phyloP scores from a whole-genome alignment of 148 eudicot genomes.

The Rhododendron henanense region DNA sequence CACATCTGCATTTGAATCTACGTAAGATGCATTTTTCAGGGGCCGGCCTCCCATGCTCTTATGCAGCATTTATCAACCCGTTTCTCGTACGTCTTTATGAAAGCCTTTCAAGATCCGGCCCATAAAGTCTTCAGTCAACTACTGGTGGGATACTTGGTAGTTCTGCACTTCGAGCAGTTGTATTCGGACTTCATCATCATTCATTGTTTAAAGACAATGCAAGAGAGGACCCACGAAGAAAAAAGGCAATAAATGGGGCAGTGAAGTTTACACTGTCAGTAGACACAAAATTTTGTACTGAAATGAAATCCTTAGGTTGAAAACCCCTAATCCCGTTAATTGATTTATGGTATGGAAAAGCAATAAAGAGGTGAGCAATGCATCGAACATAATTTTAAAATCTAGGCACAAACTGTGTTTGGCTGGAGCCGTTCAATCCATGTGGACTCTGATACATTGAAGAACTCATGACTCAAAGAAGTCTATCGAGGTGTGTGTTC shows the following conservation, averaged over 20 bases:
- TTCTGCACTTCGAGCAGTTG: background rate
- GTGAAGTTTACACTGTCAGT: background rate
- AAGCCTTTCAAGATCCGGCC: too few species aligned
- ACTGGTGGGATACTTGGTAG: background rate
- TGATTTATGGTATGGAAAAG: background rate
- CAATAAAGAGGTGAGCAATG: too few species aligned
- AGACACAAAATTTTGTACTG: background rate
- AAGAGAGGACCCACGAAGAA: background rate
- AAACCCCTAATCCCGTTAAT: background rate
- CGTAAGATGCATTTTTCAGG: too few species aligned
- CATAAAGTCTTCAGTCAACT: too few species aligned
- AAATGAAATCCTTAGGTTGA: background rate
- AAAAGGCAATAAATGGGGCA: background rate
- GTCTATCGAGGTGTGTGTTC: background rate
- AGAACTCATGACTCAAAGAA: too few species aligned
- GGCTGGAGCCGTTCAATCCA: too few species aligned
- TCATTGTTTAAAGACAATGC: background rate
- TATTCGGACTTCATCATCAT: background rate
- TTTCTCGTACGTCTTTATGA: too few species aligned
- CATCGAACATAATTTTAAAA: too few species aligned
- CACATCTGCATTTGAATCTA: background rate
- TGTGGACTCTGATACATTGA: too few species aligned
- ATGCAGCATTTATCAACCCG: too few species aligned
- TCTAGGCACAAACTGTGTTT: too few species aligned
- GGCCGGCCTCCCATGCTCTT: too few species aligned